Conservation (phyloP, 164 flowering plant species). For the Vitis rotundifolia region DNA sequence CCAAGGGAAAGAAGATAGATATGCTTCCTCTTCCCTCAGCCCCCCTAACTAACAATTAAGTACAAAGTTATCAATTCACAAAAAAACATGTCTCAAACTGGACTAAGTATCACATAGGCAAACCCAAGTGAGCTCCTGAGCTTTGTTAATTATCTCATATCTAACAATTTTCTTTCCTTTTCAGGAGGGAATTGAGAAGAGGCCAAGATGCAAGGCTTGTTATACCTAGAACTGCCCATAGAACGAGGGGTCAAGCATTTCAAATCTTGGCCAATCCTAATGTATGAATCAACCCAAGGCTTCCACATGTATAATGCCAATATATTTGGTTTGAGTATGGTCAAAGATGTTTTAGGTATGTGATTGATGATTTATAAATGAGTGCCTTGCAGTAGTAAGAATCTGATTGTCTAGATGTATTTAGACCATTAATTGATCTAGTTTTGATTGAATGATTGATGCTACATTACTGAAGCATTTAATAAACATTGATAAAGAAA, state of each 20-base stretch:
- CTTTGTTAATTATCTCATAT: no score
- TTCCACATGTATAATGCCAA: conserved; percentile 35
- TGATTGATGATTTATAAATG: conserved; percentile 17
- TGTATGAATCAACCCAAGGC: conserved; percentile 47
- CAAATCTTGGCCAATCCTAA: conserved; percentile 55
- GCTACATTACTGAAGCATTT: no score
- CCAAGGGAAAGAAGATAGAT: no score
- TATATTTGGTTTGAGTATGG: conserved; percentile 35
- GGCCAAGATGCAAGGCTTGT: conserved; percentile 7
- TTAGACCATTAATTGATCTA: background rate
- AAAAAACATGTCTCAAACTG: no score
- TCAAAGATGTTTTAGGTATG: conserved; percentile 30
- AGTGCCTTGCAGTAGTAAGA: background rate
- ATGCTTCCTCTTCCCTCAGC: no score
- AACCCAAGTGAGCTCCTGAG: no score
- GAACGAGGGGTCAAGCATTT: conserved; percentile 43
- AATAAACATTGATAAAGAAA: no score
- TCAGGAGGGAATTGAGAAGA: conserved; percentile 25
- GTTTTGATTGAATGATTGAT: background rate
- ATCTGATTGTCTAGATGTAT: background rate
- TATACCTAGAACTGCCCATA: conserved; percentile 26
- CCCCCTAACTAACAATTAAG: no score
- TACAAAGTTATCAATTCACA: no score
- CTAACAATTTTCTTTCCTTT: background rate
- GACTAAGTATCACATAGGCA: no score